Base-by-base conservation (phyloP, 2,329 filamentous ascomycete genomes). In the Metarhizium guizhouense region DNA sequence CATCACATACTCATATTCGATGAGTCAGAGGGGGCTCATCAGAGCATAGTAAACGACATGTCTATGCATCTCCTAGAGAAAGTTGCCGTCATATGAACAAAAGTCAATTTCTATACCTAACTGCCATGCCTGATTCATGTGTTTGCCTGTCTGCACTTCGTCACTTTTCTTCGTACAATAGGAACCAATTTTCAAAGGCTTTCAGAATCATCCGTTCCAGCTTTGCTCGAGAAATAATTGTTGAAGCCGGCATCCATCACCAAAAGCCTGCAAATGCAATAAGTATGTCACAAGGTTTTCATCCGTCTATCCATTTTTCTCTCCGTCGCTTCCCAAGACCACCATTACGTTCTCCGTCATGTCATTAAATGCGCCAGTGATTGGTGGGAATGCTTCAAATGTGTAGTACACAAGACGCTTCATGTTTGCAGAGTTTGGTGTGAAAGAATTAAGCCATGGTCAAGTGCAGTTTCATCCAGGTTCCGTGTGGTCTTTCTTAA, bases 281-380 rank as follows among this genome's bases (percentile, higher is more conserved):
- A 34, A 38, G 50, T 53, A 40, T 50, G 11, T 30, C 54, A 59
- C 49, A 58, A 55, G 29, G 51, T 6, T 53, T 29, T 42, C 25
- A 55, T 53, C 56, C 36, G 55, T 67, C 65, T 68, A 68, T 62
- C 62, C 59, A 62, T 45, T 62, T 56, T 64, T 52, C 51, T 47
- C 48, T 61, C 58, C 60, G 52, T 63, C 57, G 51, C 34, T 50
- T 36, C 13, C 55, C 32, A 34, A 54, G 36, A 38, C 47, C n/a
- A 7, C 20, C 47, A 32, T 47, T 56, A 57, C 55, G 53, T 58
- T 56, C 52, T 51, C 53, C 57, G 51, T 64, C 54, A 55, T 65
- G 57, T 65, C 61, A 57, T 67, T 52, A 58, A 54, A 56, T 58
- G 57, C 60, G 62, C 62, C 56, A 61, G 59, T 51, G 49, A 55